phyloP scores from a whole-genome alignment of 352 stramenopile species.

The Thalassiosira delicatula region DNA sequence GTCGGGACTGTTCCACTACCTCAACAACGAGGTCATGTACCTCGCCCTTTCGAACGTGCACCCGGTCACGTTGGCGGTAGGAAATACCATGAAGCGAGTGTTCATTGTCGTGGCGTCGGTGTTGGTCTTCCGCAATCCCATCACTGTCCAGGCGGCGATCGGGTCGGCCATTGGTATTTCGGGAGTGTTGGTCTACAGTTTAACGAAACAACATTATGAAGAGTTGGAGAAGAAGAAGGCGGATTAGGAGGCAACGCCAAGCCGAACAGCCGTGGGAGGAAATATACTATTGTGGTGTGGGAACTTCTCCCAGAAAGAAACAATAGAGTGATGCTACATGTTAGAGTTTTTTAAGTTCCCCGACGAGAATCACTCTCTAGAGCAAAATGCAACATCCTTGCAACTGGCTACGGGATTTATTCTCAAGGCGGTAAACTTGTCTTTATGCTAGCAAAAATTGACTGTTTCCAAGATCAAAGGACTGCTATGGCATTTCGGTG shows the following conservation, averaged over 20 bases:
- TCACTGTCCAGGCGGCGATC: constrained; percentile 82
- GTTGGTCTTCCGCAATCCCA: constrained; percentile 86
- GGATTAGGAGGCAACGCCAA: constrained; percentile 33
- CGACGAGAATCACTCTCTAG: no score
- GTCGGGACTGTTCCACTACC: constrained; percentile 82
- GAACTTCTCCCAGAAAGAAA: no score
- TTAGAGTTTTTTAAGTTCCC: no score
- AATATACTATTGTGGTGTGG: no score
- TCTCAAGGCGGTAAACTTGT: no score
- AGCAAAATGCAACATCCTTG: no score
- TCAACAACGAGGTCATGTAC: constrained; percentile 86
- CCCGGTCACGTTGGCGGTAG: constrained; percentile 79
- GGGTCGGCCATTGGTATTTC: constrained; percentile 85
- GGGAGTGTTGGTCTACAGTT: constrained; percentile 87
- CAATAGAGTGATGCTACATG: no score
- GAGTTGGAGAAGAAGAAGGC: constrained; percentile 87
- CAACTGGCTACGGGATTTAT: no score
- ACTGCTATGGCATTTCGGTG: no score
- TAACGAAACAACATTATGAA: constrained; percentile 95
- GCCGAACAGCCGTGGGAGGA: no score
- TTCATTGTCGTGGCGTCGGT: constrained; percentile 85
- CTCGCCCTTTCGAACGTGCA: constrained; percentile 75
- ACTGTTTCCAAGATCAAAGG: no score
- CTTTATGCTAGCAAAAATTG: no score
- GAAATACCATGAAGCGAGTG: constrained; percentile 83